Conservation (phyloP, 2,329 filamentous ascomycete species). For the Fusarium tricinctum region DNA sequence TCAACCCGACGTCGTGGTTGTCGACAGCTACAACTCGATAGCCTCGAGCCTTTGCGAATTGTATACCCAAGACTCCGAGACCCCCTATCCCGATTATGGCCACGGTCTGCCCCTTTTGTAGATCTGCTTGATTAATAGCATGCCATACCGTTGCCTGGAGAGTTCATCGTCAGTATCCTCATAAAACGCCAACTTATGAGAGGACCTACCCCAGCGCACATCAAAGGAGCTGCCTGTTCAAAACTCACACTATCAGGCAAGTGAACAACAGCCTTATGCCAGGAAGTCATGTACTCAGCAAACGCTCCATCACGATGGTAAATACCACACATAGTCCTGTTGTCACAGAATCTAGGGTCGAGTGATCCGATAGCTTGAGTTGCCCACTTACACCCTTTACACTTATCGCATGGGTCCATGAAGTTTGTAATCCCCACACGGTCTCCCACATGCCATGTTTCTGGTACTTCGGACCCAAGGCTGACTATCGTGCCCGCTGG, state of each 20-base stretch:
- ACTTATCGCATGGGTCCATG: constrained; percentile 35
- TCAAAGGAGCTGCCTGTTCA: constrained; percentile 40
- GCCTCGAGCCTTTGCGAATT: constrained; percentile 50
- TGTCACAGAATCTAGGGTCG: constrained; percentile 39
- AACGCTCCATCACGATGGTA: constrained; percentile 29
- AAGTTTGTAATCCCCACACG: constrained; percentile 41
- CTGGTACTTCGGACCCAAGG: constrained; percentile 27
- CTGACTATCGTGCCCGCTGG: constrained; percentile 40
- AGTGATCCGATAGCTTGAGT: constrained; percentile 16
- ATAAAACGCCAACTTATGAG: background rate
- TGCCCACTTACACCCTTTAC: constrained; percentile 37
- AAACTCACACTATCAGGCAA: constrained; percentile 32
- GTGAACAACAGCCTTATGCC: constrained; percentile 28
- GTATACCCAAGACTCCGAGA: constrained; percentile 46
- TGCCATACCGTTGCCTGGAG: constrained; percentile 40
- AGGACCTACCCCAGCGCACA: constrained; percentile 35
- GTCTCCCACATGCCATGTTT: constrained; percentile 31
- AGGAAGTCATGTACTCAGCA: constrained; percentile 39
- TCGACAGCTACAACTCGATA: constrained; percentile 49
- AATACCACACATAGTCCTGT: constrained; percentile 38
- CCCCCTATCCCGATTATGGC: constrained; percentile 46
- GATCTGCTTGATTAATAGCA: constrained; percentile 26
- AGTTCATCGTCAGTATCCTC: background rate
- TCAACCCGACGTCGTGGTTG: constrained; percentile 32
- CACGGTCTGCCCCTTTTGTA: constrained; percentile 20